phyloP scores from a whole-genome alignment of 164 flowering plant genomes.

The Stephania cephalantha region DNA sequence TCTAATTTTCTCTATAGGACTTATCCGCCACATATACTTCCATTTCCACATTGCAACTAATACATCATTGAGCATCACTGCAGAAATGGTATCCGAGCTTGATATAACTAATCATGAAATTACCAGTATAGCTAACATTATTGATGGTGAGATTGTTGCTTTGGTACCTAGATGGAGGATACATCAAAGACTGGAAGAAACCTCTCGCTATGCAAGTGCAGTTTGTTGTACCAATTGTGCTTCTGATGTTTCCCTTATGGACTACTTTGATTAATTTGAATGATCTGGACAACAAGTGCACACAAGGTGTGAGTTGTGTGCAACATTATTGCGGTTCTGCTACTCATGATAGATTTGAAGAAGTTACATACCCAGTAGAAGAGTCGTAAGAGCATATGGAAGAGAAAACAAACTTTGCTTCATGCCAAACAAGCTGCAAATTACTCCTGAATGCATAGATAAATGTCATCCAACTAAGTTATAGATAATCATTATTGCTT shows the following conservation, averaged over 20 bases:
- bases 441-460: too few relatives aligned
- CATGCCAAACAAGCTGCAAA: slow-evolving; percentile 21
- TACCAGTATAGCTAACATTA: slow-evolving; percentile 72
- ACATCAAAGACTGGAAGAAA: slow-evolving; percentile 30
- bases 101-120: slow-evolving; percentile 83
- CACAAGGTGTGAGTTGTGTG: slow-evolving; percentile 28
- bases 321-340: slow-evolving; percentile 45
- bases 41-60: slow-evolving; percentile 74
- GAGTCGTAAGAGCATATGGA: slow-evolving; percentile 37
- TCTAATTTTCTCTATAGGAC: slow-evolving; percentile 45
- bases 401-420: slow-evolving; percentile 30
- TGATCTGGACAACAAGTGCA: slow-evolving; percentile 25
- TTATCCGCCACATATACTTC: slow-evolving; percentile 72
- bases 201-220: slow-evolving; percentile 9
- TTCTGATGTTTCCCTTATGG: slow-evolving; percentile 45
- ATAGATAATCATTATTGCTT: too few relatives aligned
- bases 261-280: slow-evolving; percentile 26
- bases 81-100: slow-evolving; percentile 82
- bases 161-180: slow-evolving; percentile 71
- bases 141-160: slow-evolving; percentile 64
- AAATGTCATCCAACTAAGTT: too few relatives aligned
- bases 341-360: slow-evolving; percentile 71
- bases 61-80: slow-evolving; percentile 72
- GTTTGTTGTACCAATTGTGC: slow-evolving; percentile 43
- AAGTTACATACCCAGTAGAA: slow-evolving; percentile 54